Conservation (phyloP, 805 yeast genomes). For the Clavispora santaluciae region DNA sequence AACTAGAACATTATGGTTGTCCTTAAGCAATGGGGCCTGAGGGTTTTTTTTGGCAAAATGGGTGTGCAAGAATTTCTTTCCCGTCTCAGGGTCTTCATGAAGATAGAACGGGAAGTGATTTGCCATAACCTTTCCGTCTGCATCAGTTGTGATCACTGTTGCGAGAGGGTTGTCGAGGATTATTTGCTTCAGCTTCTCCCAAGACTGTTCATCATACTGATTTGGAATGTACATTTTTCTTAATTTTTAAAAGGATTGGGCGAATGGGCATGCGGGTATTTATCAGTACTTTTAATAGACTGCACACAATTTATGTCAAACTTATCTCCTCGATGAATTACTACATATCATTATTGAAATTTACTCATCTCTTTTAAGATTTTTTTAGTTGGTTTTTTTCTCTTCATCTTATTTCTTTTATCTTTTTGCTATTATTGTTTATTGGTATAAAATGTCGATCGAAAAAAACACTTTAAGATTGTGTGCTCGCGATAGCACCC, state of each 20-base stretch:
- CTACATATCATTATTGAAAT: too few species aligned
- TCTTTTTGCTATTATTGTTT: too few species aligned
- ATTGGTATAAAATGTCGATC: too few species aligned
- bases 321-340: too few species aligned
- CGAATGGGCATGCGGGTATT: too few species aligned
- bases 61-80: slow-evolving; percentile 41
- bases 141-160: slow-evolving; percentile 40
- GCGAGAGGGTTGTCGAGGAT: slow-evolving; percentile 50
- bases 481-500: too few species aligned
- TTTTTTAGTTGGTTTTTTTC: too few species aligned
- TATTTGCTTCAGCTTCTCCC: slow-evolving; percentile 36
- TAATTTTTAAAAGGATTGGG: background rate
- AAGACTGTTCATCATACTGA: slow-evolving; percentile 25
- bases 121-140: slow-evolving; percentile 41
- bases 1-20: slow-evolving; percentile 39
- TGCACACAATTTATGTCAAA: too few species aligned
- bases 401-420: too few species aligned
- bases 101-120: slow-evolving; percentile 55
- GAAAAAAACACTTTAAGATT: too few species aligned
- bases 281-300: too few species aligned
- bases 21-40: slow-evolving; percentile 41
- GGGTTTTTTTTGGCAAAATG: slow-evolving; percentile 52
- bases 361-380: too few species aligned
- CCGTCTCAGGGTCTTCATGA: slow-evolving; percentile 29
- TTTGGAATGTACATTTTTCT: slow-evolving; percentile 36